These are phyloP conservation scores for Fusarium euwallaceae DNA, from an alignment of 2,329 filamentous ascomycete species.

Conservation along the genomic window DNA sequence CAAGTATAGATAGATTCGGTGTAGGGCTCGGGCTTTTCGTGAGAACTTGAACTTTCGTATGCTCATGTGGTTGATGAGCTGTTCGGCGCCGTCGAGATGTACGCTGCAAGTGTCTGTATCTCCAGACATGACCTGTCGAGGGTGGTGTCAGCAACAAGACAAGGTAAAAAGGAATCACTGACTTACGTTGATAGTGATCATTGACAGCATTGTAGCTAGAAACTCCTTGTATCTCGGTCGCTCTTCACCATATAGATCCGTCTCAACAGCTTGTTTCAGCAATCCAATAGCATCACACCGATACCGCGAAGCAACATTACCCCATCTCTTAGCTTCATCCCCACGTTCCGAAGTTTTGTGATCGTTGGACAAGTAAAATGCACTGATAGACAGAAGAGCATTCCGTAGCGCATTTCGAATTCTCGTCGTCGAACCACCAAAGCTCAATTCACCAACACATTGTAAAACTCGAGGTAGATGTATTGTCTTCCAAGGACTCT, in stretches of 20 bases:
- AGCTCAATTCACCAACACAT: constrained; percentile 41
- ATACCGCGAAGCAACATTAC: constrained; percentile 21
- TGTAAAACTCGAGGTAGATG: constrained; percentile 44
- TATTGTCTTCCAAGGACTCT: constrained; percentile 47
- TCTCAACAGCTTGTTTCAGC: constrained; percentile 40
- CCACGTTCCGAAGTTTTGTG: constrained; percentile 13
- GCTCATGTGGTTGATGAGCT: constrained; percentile 36
- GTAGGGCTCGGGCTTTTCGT: constrained; percentile 33
- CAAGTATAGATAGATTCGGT: constrained; percentile 46
- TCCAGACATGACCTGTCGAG: constrained; percentile 43
- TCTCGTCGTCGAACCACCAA: constrained; percentile 36
- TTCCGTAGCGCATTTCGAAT: constrained; percentile 43
- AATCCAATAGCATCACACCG: constrained; percentile 36
- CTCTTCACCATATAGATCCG: constrained; percentile 15
- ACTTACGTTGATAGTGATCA: constrained; percentile 46
- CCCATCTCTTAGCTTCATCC: constrained; percentile 37
- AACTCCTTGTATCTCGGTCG: constrained; percentile 47
- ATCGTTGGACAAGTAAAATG: constrained; percentile 44
- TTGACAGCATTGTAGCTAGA: constrained; percentile 46
- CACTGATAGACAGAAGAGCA: constrained; percentile 44
- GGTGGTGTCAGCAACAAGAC: neutral
- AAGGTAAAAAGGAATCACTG: rapidly evolving
- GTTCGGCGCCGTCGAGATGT: constrained; percentile 39
- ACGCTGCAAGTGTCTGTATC: constrained; percentile 42
- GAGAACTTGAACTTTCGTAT: constrained; percentile 37